Conservation (phyloP, 768 basidiomycete genomes). For the Termitomyces sp. region DNA sequence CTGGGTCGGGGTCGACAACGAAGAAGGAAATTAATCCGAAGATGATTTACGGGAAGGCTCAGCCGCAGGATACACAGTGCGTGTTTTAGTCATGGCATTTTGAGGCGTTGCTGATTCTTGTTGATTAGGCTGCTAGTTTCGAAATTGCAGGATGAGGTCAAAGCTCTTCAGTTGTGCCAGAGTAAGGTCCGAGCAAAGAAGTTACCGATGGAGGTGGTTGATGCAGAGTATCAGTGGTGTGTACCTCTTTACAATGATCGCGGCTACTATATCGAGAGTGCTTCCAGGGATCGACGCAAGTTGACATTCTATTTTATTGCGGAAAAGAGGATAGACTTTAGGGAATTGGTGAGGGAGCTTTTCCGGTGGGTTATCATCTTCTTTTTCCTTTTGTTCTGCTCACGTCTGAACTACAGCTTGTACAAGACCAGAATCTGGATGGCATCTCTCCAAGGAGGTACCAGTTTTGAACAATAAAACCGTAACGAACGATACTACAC, state of each 20-base stretch:
- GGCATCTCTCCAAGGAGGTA: constrained; percentile 67
- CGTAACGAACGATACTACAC: neutral
- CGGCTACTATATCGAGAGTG: neutral
- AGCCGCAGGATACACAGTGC: constrained; percentile 72
- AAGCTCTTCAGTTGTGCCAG: constrained; percentile 87
- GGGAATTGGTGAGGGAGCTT: constrained; percentile 91
- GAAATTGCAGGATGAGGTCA: constrained; percentile 88
- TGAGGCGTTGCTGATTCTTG: neutral
- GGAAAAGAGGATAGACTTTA: constrained; percentile 92
- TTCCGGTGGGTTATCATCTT: constrained; percentile 57
- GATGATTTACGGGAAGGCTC: constrained; percentile 90
- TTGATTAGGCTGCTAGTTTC: constrained; percentile 57
- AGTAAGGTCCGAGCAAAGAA: constrained; percentile 91
- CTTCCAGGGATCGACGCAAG: constrained; percentile 88
- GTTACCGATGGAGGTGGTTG: constrained; percentile 96
- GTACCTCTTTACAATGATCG: constrained; percentile 18
- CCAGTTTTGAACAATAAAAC: constrained; percentile 30
- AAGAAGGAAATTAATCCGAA: constrained; percentile 97
- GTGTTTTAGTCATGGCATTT: constrained; percentile 14
- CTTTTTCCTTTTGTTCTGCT: neutral
- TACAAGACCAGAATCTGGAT: constrained; percentile 97
- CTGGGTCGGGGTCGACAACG: constrained; percentile 12
- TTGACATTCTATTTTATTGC: constrained; percentile 97
- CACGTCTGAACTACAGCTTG: constrained; percentile 36
- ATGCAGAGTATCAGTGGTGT: constrained; percentile 98